These are phyloP conservation scores for Aureobasidium musti DNA, from an alignment of 2,329 filamentous ascomycete genomes.

Conservation along the genomic window DNA sequence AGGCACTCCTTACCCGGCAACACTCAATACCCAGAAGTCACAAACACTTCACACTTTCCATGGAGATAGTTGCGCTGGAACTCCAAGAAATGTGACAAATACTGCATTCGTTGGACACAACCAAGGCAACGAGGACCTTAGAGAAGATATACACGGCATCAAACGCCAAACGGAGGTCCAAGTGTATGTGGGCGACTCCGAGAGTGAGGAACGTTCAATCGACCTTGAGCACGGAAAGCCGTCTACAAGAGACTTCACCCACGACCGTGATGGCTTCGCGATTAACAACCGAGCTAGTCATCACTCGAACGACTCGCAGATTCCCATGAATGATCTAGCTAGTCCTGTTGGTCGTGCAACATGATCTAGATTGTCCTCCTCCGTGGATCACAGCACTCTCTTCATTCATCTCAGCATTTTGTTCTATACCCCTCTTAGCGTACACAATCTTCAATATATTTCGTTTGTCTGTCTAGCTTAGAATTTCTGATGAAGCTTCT, in stretches of 20 bases:
- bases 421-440: not conserved
- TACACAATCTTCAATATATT: not conserved
- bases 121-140: not conserved
- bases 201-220: constrained; percentile 1
- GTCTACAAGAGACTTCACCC: constrained; percentile 4
- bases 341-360: not conserved
- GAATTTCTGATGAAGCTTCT: not conserved
- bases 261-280: not conserved
- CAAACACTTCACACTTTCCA: constrained; percentile 1
- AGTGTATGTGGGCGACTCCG: constrained; percentile 23
- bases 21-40: not conserved
- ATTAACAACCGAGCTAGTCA: not conserved
- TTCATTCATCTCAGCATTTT: not conserved
- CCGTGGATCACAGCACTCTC: not conserved
- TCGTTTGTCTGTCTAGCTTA: not conserved
- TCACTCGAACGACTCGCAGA: constrained; percentile 20
- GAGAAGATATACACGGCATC: constrained; percentile 24
- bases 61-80: not conserved
- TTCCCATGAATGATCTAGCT: constrained; percentile 19
- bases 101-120: constrained; percentile 1
- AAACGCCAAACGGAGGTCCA: constrained; percentile 15
- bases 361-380: not conserved
- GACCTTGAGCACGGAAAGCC: constrained; percentile 7
- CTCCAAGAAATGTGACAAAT: not conserved
- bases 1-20: not conserved